phyloP scores from a whole-genome alignment of 805 yeast species.

The Cyberlindnera euphorbiiphila region DNA sequence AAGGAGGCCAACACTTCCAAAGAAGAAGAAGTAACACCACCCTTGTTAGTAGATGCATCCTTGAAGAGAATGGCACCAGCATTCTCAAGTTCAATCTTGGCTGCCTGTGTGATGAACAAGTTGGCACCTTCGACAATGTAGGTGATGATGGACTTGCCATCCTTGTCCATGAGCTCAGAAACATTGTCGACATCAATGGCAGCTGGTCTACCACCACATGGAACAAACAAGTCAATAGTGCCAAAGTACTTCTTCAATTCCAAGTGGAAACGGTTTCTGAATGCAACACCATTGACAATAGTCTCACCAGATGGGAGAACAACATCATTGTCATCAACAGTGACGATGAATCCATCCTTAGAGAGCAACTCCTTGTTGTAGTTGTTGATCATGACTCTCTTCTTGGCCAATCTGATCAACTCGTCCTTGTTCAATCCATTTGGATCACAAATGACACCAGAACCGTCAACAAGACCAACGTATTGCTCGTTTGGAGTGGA shows the following conservation, averaged over 20 bases:
- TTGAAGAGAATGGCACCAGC: slow-evolving; percentile 88
- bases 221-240: slow-evolving; percentile 81
- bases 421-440: slow-evolving; percentile 81
- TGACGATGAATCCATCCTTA: slow-evolving; percentile 71
- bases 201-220: slow-evolving; percentile 99
- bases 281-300: slow-evolving; percentile 79
- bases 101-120: slow-evolving; percentile 89
- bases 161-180: slow-evolving; percentile 60
- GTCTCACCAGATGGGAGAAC: slow-evolving; percentile 68
- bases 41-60: slow-evolving; percentile 96
- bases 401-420: slow-evolving; percentile 70
- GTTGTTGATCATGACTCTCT: slow-evolving; percentile 67
- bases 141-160: slow-evolving; percentile 73
- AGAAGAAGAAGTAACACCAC: slow-evolving; percentile 97
- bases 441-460: slow-evolving; percentile 93
- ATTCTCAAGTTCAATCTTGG: slow-evolving; percentile 78
- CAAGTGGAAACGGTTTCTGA: slow-evolving; percentile 88
- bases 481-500: slow-evolving; percentile 75
- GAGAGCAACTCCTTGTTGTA: slow-evolving; percentile 68
- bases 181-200: slow-evolving; percentile 89
- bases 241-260: slow-evolving; percentile 60
- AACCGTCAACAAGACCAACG: slow-evolving; percentile 89
- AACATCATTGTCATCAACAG: slow-evolving; percentile 81
- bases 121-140: slow-evolving; percentile 97
- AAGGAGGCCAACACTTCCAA: slow-evolving; percentile 93